Base-by-base conservation (phyloP, 495 filamentous ascomycete genomes). In the Neurospora cerealis region DNA sequence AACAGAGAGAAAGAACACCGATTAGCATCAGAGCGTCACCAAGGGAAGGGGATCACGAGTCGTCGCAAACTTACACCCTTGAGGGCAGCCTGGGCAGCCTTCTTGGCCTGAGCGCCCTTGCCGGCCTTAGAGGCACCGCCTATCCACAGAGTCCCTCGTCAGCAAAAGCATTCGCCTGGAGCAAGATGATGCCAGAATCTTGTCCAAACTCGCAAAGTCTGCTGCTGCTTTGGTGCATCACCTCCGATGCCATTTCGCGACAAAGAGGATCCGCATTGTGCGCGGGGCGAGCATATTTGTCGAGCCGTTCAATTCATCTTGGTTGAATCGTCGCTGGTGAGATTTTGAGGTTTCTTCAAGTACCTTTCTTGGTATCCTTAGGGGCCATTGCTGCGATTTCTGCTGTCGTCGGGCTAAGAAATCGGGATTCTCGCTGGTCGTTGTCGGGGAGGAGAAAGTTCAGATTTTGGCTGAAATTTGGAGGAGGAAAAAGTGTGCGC, bases 21-120 rank as follows among this genome's bases (percentile, higher is more conserved):
- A 73, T 79, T 37, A 76, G 74, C 19, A 21, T n/a, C 34, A 21
- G 42, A 38, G 7, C 7, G 4, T 19, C 11, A 21, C 6, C 32
- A n/a, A 34, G 2, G 41, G 41, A 19, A 46, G 1, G 69, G 37
- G 42, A 62, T 62, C 46, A 40, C 74, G 71, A 72, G 40, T 21
- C 34, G 62, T 69, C 28, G 54, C 28, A n/a, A 78, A 87, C 90
- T 89, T 91, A 94, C 91, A 83, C 94, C 94, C 85, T 91, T 91
- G 78, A 97, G 90, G 80, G 95, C 92, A 82, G 96, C 92, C 88
- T 98, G 97, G 80, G 96, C 92, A 80, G 96, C 96, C 81, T 91
- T 89, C 80, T 89, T 91, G 86, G 96, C 96, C 89, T 96, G 88
- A 78, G 84, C 82, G 80, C 88, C 87, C 86, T 91, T 92, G 79